Conservation (phyloP, 805 yeast species). For the Cyberlindnera xylosilytica region DNA sequence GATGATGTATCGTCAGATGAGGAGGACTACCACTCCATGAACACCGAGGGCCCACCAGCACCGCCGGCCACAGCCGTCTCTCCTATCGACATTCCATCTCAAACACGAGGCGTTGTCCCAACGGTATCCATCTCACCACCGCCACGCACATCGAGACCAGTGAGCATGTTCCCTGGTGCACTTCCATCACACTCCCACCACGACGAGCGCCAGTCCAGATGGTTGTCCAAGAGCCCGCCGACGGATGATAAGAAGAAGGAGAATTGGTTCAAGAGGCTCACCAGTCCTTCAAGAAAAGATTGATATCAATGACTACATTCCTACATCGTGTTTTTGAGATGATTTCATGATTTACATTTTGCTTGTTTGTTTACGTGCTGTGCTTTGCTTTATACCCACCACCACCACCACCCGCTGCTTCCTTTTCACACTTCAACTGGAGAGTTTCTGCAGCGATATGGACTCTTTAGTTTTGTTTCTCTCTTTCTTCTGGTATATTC, state of each 20-base stretch:
- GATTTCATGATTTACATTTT: conserved; percentile 39
- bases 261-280: conserved; percentile 45
- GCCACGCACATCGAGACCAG: conserved; percentile 10
- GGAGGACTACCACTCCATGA: conserved; percentile 4
- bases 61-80: background rate
- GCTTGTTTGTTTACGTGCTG: too few species aligned
- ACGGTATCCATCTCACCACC: conserved; percentile 4
- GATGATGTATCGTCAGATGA: conserved; percentile 9
- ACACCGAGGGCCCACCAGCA: background rate
- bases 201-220: conserved; percentile 31
- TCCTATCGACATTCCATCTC: conserved; percentile 14
- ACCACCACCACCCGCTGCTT: too few species aligned
- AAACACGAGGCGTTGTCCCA: conserved; percentile 2
- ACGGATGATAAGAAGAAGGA: conserved; percentile 16
- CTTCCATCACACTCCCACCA: background rate
- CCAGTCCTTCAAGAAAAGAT: conserved; percentile 33
- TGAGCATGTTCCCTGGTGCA: conserved; percentile 24
- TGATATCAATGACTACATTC: conserved; percentile 31
- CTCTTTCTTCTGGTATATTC: too few species aligned
- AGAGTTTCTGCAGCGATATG: too few species aligned
- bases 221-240: conserved; percentile 17
- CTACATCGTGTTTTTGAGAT: conserved; percentile 40
- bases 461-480: too few species aligned
- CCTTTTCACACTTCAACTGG: too few species aligned
- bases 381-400: too few species aligned